These are phyloP conservation scores for Clarireedia paspali DNA, from an alignment of 2,329 filamentous ascomycete genomes.

Conservation along the genomic window DNA sequence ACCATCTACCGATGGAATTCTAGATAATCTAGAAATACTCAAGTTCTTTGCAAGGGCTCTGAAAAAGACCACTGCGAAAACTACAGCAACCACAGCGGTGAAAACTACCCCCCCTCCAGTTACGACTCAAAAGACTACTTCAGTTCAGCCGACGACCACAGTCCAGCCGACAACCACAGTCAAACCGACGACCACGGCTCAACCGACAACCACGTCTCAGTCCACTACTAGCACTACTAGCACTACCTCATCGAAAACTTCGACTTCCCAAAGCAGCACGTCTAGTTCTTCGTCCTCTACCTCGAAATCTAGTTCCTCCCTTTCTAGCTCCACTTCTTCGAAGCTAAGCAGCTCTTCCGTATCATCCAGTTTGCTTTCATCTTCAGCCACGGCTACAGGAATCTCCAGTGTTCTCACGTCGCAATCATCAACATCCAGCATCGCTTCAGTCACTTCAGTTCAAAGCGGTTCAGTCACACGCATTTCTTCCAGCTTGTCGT, in stretches of 20 bases:
- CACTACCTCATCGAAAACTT: background rate
- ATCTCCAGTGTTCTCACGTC: background rate
- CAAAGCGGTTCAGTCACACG: background rate
- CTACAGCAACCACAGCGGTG: background rate
- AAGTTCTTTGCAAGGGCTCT: slow-evolving; percentile 3
- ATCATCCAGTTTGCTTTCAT: background rate
- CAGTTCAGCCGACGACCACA: background rate
- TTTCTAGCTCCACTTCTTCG: background rate
- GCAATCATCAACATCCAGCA: too few species aligned
- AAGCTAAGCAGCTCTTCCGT: too few species aligned
- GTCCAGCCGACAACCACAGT: background rate
- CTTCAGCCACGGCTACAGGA: background rate
- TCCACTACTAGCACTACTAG: background rate
- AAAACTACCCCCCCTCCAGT: background rate
- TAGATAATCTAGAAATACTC: background rate
- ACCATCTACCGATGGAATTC: background rate
- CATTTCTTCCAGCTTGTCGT: background rate
- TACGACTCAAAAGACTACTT: background rate
- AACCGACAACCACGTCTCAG: background rate
- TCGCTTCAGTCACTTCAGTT: too few species aligned
- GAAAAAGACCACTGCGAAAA: background rate
- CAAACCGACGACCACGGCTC: background rate
- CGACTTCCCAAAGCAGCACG: background rate
- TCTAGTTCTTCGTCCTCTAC: background rate
- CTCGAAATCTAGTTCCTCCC: background rate